Conservation (phyloP, 2,329 filamentous ascomycete genomes). For the Ophiostoma montium region DNA sequence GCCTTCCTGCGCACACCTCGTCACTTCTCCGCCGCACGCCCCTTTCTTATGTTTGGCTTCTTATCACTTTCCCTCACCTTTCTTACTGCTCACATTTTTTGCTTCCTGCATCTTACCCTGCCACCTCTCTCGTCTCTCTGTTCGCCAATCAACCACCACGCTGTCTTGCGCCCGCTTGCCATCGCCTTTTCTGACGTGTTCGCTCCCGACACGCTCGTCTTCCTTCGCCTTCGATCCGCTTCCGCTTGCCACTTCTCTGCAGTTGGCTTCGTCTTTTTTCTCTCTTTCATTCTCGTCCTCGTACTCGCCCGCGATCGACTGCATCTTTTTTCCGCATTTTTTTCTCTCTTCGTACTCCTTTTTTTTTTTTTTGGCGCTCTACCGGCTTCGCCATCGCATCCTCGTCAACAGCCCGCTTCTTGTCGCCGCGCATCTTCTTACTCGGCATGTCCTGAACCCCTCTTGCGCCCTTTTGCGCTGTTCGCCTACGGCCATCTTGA, state of each 20-base stretch:
- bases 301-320: neutral
- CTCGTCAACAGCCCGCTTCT: neutral
- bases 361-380: neutral
- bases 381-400: neutral
- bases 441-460: slow-evolving; percentile 10
- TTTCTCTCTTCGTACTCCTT: neutral
- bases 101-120: too few relatives aligned
- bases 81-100: neutral
- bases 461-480: neutral
- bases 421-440: neutral
- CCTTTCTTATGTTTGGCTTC: neutral
- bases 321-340: neutral
- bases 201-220: neutral
- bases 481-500: neutral
- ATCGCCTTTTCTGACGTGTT: neutral
- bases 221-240: neutral
- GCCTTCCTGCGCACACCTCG: neutral
- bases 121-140: too few relatives aligned
- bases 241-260: neutral
- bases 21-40: neutral
- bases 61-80: neutral
- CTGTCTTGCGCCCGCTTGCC: neutral
- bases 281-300: neutral
- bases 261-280: neutral
- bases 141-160: neutral